Evolutionary conservation across 2,329 filamentous ascomycete genomes (phyloP).

Genomic region (Penicillium sp.): DNA sequence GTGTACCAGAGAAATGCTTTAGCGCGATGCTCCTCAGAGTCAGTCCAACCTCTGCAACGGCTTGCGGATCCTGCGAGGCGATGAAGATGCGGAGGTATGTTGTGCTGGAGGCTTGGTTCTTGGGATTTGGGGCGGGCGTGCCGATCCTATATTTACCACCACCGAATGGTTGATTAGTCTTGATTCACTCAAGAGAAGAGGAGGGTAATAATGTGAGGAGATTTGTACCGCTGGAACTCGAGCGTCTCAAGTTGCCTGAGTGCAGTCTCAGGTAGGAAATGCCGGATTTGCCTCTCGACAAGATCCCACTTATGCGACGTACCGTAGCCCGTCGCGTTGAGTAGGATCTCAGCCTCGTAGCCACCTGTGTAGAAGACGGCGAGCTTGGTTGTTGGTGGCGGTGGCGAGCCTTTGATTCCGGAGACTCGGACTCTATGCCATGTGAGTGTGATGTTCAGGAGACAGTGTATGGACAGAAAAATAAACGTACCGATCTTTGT

Average conservation of each 20-base stretch:
- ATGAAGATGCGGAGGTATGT: conserved; percentile 54
- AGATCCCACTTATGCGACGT: conserved; percentile 56
- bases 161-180: background rate
- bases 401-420: conserved; percentile 49
- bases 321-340: conserved; percentile 56
- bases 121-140: conserved; percentile 44
- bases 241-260: conserved; percentile 53
- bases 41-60: conserved; percentile 35
- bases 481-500: conserved; percentile 34
- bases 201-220: background rate
- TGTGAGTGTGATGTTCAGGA: background rate
- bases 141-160: conserved; percentile 33
- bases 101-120: conserved; percentile 48
- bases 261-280: conserved; percentile 47
- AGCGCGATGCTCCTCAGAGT: conserved; percentile 45
- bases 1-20: conserved; percentile 47
- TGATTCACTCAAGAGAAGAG: background rate
- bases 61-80: conserved; percentile 39
- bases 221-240: conserved; percentile 55
- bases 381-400: conserved; percentile 58
- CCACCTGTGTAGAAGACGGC: conserved; percentile 58
- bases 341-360: conserved; percentile 51
- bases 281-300: conserved; percentile 53
- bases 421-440: conserved; percentile 44
- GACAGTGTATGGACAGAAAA: background rate